These are phyloP conservation scores for Tricholoma bakamatsutake DNA, from an alignment of 768 basidiomycete species.

Conservation along the genomic window DNA sequence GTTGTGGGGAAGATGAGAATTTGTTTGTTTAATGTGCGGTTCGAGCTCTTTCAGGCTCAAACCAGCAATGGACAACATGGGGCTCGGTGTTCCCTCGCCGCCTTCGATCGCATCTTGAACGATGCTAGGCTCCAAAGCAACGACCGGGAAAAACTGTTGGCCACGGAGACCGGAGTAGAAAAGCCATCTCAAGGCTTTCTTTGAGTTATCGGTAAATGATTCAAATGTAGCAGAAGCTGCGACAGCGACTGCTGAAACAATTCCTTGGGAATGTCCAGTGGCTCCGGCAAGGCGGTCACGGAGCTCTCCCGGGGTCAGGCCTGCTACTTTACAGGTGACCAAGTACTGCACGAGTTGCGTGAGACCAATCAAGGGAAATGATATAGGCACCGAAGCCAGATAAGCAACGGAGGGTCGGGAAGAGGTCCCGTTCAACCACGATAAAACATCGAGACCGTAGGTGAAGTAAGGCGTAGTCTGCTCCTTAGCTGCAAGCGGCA, in stretches of 20 bases:
- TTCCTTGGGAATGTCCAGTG: constrained; percentile 96
- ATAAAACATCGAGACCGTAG: constrained; percentile 73
- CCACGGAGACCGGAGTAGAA: constrained; percentile 93
- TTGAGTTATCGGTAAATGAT: constrained; percentile 67
- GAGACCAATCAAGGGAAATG: constrained; percentile 92
- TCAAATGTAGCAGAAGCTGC: constrained; percentile 73
- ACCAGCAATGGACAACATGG: constrained; percentile 91
- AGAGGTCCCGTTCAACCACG: constrained; percentile 73
- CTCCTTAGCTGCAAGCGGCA: constrained; percentile 60
- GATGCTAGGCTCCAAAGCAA: constrained; percentile 83
- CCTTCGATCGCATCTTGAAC: constrained; percentile 85
- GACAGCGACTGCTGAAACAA: constrained; percentile 89
- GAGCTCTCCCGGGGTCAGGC: constrained; percentile 76
- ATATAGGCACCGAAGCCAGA: constrained; percentile 89
- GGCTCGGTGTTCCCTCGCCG: constrained; percentile 88
- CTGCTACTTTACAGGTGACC: constrained; percentile 67
- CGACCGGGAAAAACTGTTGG: constrained; percentile 90
- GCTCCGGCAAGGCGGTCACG: constrained; percentile 73
- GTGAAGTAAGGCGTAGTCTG: constrained; percentile 62
- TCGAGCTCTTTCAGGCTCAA: constrained; percentile 72
- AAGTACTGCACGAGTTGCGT: constrained; percentile 95
- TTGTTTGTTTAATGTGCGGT: constrained; percentile 80
- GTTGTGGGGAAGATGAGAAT: constrained; percentile 74
- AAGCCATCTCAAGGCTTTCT: constrained; percentile 85
- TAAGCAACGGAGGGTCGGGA: constrained; percentile 79